Evolutionary conservation across 345 rosid genomes (phyloP).

Genomic region (Gossypium turneri): DNA sequence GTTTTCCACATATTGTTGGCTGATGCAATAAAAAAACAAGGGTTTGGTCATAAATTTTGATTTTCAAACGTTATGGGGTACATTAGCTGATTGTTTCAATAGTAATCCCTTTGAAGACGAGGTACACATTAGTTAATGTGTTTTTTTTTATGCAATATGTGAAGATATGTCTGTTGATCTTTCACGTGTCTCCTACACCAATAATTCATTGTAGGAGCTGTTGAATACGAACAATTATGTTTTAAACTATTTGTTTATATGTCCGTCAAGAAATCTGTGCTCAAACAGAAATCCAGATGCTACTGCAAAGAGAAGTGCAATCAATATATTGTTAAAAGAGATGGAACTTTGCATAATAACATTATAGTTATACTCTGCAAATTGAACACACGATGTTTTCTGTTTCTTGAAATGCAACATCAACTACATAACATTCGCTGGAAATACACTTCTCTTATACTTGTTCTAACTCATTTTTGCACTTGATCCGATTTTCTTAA

Average conservation of each 20-base stretch:
- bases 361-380: not conserved
- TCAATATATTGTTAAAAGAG: not conserved
- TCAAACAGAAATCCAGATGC: not conserved
- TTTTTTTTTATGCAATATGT: not conserved
- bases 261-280: not conserved
- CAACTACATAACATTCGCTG: not conserved
- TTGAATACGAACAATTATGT: not conserved
- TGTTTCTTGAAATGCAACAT: not conserved
- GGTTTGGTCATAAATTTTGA: not conserved
- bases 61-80: not conserved
- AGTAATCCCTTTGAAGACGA: not conserved
- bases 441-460: not conserved
- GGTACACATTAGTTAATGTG: not conserved
- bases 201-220: not conserved
- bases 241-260: not conserved
- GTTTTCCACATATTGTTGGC: not conserved
- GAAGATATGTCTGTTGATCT: not conserved
- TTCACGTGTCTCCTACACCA: not conserved
- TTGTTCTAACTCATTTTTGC: conserved; percentile 1
- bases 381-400: not conserved
- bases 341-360: not conserved
- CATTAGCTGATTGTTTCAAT: not conserved
- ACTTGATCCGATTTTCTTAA: not conserved
- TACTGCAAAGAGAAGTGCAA: not conserved
- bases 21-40: not conserved